Evolutionary conservation across 441 rosid genomes (phyloP).

Genomic region (Mallotus japonicus): DNA sequence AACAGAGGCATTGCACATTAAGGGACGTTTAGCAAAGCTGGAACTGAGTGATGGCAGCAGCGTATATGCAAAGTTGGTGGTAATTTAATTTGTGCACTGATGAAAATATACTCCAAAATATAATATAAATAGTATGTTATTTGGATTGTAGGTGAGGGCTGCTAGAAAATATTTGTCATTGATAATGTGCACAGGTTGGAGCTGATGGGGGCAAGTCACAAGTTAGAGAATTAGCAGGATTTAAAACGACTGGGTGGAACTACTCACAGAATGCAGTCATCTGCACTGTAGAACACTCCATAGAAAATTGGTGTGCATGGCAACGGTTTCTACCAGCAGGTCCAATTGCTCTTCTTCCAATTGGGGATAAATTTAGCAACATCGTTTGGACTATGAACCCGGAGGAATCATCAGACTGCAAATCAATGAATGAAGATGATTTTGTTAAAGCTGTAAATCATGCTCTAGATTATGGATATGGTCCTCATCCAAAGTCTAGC

Average conservation of each 20-base stretch:
- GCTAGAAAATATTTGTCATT: not conserved
- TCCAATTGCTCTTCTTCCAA: conserved; percentile 85
- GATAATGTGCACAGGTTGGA: conserved; percentile 58
- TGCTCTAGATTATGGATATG: conserved; percentile 84
- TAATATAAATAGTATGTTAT: conserved; percentile 9
- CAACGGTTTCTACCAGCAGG: conserved; percentile 91
- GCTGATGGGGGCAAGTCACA: conserved; percentile 90
- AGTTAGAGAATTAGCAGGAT: conserved; percentile 81
- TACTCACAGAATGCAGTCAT: conserved; percentile 89
- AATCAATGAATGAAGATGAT: conserved; percentile 69
- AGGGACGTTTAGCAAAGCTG: conserved; percentile 62
- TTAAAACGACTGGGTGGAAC: conserved; percentile 82
- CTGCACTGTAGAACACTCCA: conserved; percentile 85
- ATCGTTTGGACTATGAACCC: conserved; percentile 96
- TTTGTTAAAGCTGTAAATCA: conserved; percentile 74
- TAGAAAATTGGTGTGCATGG: conserved; percentile 77
- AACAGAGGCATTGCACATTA: conserved; percentile 35
- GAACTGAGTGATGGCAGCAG: conserved; percentile 71
- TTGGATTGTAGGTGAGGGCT: not conserved
- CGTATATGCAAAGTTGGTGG: conserved; percentile 82
- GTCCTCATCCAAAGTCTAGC: conserved; percentile 70
- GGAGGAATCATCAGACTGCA: conserved; percentile 56
- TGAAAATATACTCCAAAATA: conserved; percentile 11
- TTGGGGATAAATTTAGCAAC: conserved; percentile 87
- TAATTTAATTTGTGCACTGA: conserved; percentile 36